These are phyloP conservation scores for Acrodontium crateriforme DNA, from an alignment of 2,329 filamentous ascomycete species.

Conservation along the genomic window DNA sequence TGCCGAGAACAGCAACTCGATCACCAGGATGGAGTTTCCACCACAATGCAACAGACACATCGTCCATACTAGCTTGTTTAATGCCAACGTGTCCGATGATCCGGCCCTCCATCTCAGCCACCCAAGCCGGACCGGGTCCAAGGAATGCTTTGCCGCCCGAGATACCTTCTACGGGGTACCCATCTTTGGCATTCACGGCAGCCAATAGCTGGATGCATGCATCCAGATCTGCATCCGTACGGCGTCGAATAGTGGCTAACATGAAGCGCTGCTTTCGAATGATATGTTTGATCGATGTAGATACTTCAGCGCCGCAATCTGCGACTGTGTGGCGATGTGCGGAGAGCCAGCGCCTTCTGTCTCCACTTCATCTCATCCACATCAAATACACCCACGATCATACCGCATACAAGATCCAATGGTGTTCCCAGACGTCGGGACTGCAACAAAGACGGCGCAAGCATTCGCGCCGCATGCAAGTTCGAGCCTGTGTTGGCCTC, in stretches of 20 bases:
- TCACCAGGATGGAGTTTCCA: constrained; percentile 4
- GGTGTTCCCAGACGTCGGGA: too few species aligned
- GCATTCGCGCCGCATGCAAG: too few species aligned
- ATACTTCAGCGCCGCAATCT: neutral
- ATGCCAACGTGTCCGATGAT: constrained; percentile 12
- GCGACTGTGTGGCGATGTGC: neutral
- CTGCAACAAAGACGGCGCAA: too few species aligned
- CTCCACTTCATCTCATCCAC: too few species aligned
- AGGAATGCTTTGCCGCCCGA: constrained; percentile 6
- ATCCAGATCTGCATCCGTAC: constrained; percentile 10
- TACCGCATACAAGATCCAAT: too few species aligned
- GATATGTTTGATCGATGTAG: neutral
- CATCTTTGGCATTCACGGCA: constrained; percentile 9
- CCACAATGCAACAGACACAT: constrained; percentile 10
- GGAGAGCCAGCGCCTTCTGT: neutral
- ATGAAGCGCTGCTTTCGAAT: neutral
- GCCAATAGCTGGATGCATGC: constrained; percentile 11
- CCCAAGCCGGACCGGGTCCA: constrained; percentile 9
- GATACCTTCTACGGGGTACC: constrained; percentile 17
- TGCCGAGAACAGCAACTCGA: constrained; percentile 12
- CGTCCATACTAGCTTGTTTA: constrained; percentile 4
- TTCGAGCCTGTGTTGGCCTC: too few species aligned
- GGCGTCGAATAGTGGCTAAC: constrained; percentile 5
- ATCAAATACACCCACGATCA: too few species aligned
- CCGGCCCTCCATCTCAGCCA: constrained; percentile 7